A percentile compares a stretch with the other conserved stretches of the same genome.
Evolutionary conservation across 2,329 filamentous ascomycete genomes (phyloP).

Genomic region (Colletotrichum theobromicola): DNA sequence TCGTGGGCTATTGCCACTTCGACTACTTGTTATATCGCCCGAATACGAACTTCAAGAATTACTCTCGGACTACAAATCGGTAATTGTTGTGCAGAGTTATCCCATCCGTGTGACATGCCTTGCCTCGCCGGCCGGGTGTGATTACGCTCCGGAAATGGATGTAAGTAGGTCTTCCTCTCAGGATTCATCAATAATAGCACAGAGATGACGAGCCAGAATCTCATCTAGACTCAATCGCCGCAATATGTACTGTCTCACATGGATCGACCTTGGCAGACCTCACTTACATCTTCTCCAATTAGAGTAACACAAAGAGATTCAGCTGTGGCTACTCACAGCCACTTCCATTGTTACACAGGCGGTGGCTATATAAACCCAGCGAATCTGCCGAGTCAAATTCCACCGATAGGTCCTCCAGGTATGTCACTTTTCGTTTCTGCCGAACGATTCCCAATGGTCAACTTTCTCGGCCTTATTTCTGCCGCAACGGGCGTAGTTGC

Average conservation of each 20-base stretch:
- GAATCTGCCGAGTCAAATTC: background rate
- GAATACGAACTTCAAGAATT: background rate
- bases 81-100: background rate
- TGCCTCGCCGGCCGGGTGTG: background rate
- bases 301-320: background rate
- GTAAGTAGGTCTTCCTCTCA: fast-evolving
- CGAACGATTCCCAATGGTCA: background rate
- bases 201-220: background rate
- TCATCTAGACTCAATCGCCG: no score
- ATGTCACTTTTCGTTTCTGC: fast-evolving
- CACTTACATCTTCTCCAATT: background rate
- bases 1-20: background rate
- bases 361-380: background rate
- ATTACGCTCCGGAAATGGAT: background rate
- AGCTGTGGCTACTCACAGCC: background rate
- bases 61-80: background rate
- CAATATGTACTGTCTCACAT: background rate
- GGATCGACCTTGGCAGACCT: background rate
- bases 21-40: background rate
- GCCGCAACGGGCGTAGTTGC: background rate
- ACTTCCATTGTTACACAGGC: background rate
- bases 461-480: background rate
- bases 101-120: background rate
- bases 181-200: fast-evolving
- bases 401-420: background rate